Conservation (phyloP, 495 filamentous ascomycete genomes). For the Aspergillus olivimuriae region DNA sequence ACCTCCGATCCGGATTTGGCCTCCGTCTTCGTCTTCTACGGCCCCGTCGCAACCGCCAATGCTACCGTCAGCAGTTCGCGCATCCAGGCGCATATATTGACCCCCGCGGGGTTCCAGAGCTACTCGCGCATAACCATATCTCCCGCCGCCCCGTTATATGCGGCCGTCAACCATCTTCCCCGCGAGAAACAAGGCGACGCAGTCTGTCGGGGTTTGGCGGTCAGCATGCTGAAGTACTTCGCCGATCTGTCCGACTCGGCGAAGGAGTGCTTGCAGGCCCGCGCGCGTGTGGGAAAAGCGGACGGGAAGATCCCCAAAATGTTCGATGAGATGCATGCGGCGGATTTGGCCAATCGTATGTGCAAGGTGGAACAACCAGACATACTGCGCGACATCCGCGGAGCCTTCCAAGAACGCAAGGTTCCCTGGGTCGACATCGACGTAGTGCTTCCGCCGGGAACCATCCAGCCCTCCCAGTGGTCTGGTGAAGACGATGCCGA, state of each 20-base stretch:
- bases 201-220: slow-evolving; percentile 79
- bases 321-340: slow-evolving; percentile 90
- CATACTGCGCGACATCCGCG: slow-evolving; percentile 61
- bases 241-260: slow-evolving; percentile 71
- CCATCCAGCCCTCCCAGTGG: slow-evolving; percentile 47
- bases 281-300: slow-evolving; percentile 26
- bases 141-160: slow-evolving; percentile 90
- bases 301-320: slow-evolving; percentile 48
- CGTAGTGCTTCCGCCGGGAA: slow-evolving; percentile 70
- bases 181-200: slow-evolving; percentile 92
- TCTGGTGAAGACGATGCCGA: slow-evolving; percentile 36
- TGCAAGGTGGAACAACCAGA: slow-evolving; percentile 69
- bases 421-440: slow-evolving; percentile 84
- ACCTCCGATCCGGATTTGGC: slow-evolving; percentile 70
- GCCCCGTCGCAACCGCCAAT: slow-evolving; percentile 74
- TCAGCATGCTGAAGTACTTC: slow-evolving; percentile 90
- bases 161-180: slow-evolving; percentile 84
- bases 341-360: slow-evolving; percentile 79
- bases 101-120: slow-evolving; percentile 76
- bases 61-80: slow-evolving; percentile 81
- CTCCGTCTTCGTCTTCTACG: slow-evolving; percentile 78
- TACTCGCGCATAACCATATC: slow-evolving; percentile 88
- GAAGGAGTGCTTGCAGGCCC: slow-evolving; percentile 49
- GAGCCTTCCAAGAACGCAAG: slow-evolving; percentile 68
- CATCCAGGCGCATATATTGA: slow-evolving; percentile 88